Evolutionary conservation across 768 basidiomycete species (phyloP).

Genomic region (Lactifluus echinatus): DNA sequence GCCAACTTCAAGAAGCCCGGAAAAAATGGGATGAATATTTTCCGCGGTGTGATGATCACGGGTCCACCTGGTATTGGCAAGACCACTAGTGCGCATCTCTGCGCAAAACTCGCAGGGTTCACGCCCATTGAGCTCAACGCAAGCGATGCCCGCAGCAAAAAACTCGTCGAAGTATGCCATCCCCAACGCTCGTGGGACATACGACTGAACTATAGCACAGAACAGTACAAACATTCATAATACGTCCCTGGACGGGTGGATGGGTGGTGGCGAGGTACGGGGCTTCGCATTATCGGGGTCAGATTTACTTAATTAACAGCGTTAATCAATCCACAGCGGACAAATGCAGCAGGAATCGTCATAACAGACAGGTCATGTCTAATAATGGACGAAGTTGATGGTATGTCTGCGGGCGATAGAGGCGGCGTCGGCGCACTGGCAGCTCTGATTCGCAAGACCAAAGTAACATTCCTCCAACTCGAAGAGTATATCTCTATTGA

Average conservation of each 20-base stretch:
- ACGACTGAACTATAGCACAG: slow-evolving; percentile 31
- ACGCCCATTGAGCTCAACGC: slow-evolving; percentile 95
- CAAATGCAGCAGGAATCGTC: slow-evolving; percentile 59
- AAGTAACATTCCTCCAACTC: slow-evolving; percentile 35
- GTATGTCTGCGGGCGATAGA: slow-evolving; percentile 96
- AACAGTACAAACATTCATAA: slow-evolving; percentile 88
- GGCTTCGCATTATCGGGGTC: not conserved
- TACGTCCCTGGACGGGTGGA: slow-evolving; percentile 78
- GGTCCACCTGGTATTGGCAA: slow-evolving; percentile 97
- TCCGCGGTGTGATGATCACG: slow-evolving; percentile 78
- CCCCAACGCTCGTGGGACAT: not conserved
- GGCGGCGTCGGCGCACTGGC: slow-evolving; percentile 94
- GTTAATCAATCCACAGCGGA: slow-evolving; percentile 31
- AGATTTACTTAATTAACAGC: not conserved
- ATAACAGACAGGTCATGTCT: slow-evolving; percentile 78
- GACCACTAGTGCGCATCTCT: slow-evolving; percentile 91
- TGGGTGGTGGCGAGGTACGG: slow-evolving; percentile 47
- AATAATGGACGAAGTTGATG: slow-evolving; percentile 99
- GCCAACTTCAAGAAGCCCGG: slow-evolving; percentile 89
- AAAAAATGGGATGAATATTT: slow-evolving; percentile 79
- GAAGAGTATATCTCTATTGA: not conserved
- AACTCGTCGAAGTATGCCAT: slow-evolving; percentile 75
- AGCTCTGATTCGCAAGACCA: slow-evolving; percentile 86
- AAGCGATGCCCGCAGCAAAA: slow-evolving; percentile 92
- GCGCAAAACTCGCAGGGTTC: slow-evolving; percentile 84